A percentile compares a stretch with the other conserved stretches of the same genome.
phyloP scores from a whole-genome alignment of 2,329 filamentous ascomycete species.

The Dactylellina haptotyla region DNA sequence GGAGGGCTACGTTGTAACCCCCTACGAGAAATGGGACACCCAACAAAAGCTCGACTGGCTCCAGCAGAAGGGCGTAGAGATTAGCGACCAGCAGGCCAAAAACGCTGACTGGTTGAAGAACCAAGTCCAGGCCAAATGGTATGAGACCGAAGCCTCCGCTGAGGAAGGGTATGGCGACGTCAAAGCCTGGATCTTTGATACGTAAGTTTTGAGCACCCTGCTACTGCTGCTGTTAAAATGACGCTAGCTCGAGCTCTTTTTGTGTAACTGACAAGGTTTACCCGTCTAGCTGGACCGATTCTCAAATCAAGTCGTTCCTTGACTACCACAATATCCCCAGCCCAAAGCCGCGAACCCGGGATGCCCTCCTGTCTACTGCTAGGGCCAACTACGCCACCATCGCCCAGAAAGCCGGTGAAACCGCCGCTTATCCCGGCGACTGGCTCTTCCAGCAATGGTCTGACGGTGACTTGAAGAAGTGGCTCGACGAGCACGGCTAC shows the following conservation, averaged over 20 bases:
- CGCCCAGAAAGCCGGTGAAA: slow-evolving; percentile 80
- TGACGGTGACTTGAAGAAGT: slow-evolving; percentile 67
- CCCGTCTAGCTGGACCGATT: slow-evolving; percentile 80
- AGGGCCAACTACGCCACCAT: slow-evolving; percentile 82
- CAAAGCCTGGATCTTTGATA: slow-evolving; percentile 92
- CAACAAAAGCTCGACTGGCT: slow-evolving; percentile 75
- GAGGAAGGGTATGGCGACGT: slow-evolving; percentile 76
- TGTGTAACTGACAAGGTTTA: slow-evolving; percentile 40
- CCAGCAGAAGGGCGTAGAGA: slow-evolving; percentile 75
- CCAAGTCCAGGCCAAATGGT: slow-evolving; percentile 79
- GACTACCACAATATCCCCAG: slow-evolving; percentile 88
- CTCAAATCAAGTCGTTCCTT: slow-evolving; percentile 89
- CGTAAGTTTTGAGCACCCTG: slow-evolving; percentile 63
- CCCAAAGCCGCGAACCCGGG: slow-evolving; percentile 86
- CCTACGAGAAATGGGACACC: slow-evolving; percentile 81
- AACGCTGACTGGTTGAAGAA: slow-evolving; percentile 75
- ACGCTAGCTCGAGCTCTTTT: neutral
- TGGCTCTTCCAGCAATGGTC: slow-evolving; percentile 88
- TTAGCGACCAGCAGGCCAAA: slow-evolving; percentile 73
- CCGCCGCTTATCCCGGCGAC: slow-evolving; percentile 86
- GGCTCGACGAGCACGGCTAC: slow-evolving; percentile 88
- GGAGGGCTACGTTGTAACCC: slow-evolving; percentile 77
- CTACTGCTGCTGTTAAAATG: slow-evolving; percentile 38
- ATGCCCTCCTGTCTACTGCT: slow-evolving; percentile 79
- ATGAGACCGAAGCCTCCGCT: slow-evolving; percentile 80